These are phyloP conservation scores for Rhodosporidiobolus odoratus DNA, from an alignment of 768 basidiomycete genomes.

Conservation along the genomic window DNA sequence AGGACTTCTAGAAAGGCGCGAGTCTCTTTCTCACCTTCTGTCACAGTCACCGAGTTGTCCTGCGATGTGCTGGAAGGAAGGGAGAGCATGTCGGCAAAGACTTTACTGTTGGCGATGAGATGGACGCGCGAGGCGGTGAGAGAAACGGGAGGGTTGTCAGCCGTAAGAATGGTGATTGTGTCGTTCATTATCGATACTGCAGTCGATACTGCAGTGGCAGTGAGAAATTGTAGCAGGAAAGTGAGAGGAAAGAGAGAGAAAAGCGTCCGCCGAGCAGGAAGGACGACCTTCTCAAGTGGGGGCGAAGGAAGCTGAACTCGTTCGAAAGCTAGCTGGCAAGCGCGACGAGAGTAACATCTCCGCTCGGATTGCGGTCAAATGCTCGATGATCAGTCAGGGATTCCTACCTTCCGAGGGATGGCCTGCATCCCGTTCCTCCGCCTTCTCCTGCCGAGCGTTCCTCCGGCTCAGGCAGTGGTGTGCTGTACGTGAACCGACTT, in stretches of 20 bases:
- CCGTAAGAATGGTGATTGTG: neutral
- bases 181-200: no score
- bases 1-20: neutral
- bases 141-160: constrained; percentile 6
- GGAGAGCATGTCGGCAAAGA: constrained; percentile 20
- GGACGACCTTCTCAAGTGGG: no score
- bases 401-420: no score
- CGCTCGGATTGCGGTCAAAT: no score
- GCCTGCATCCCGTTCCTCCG: no score
- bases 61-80: neutral
- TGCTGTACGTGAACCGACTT: neutral
- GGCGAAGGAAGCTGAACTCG: no score
- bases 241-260: neutral
- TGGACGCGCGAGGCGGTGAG: neutral
- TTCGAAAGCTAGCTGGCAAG: no score
- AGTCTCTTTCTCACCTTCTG: neutral
- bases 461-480: neutral
- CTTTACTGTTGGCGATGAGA: constrained; percentile 6
- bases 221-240: neutral
- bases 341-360: no score
- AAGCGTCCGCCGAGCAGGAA: no score
- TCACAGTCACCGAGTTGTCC: neutral
- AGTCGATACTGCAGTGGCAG: no score
- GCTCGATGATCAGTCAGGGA: no score
- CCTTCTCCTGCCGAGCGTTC: no score